Base-by-base conservation (phyloP, 495 filamentous ascomycete species). In the Penicillium dipodomyicola region DNA sequence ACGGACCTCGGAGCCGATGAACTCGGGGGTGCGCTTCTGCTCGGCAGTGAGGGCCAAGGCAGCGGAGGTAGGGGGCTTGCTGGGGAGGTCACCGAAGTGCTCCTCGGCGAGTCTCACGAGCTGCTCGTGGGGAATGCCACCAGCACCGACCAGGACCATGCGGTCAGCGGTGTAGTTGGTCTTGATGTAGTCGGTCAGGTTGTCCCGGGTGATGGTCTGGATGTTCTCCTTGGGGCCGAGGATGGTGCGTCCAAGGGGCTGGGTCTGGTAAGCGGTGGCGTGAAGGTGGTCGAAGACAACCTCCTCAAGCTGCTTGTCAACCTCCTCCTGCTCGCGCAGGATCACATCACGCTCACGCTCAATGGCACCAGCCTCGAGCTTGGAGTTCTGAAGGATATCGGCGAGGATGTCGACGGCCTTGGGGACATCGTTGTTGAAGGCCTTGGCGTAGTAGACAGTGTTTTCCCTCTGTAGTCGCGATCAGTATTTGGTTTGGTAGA, bases 281-380 rank as follows among this genome's bases (percentile, higher is more conserved):
- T 99, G 94, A 15, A 99, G 84, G 77, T 99, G 94, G 78, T 99
- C 94, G 70, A 99, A 99, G 29, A 99, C 95, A 64, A 99, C 94
- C 75, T 99, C 94, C 78, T 99, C 94, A 19, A 97, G 79, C 80
- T 97, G 92, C 84, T 97, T 97, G 81, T 97, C 95, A 65, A 99
- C 94, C 81, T 99, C 94, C 80, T 99, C 95, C 64, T 96, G 91
- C 80, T 99, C 94, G 64, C 94, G 89, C 61, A 99, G 85, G 70
- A 99, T 99, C 66, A 99, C 94, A 72, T 96, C 92, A 62, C 94
- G 86, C 78, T 99, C 94, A 42, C 94, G 87, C 80, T 99, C 92
- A 65, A 99, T 97, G 62, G 94, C 92, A 61, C 79, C 72, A 60
- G 84, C 76, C 76, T 99, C 94, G 57, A 99, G 90, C 81, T 94